These are phyloP conservation scores for Suillus clintonianus DNA, from an alignment of 768 basidiomycete species.

Conservation along the genomic window DNA sequence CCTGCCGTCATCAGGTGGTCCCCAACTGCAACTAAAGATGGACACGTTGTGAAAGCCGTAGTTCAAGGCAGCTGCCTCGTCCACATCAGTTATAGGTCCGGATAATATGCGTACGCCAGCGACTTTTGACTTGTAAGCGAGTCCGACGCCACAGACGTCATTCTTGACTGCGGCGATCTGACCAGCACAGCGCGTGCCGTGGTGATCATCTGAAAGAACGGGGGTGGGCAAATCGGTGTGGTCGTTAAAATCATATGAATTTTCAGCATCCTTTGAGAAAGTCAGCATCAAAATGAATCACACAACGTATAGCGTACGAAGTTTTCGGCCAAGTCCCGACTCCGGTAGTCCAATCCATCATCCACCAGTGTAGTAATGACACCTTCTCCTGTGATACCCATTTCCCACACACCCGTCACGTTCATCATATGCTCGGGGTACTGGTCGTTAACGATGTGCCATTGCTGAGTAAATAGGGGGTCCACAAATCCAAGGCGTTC, in stretches of 20 bases:
- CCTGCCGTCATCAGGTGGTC: constrained; percentile 91
- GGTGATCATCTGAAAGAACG: constrained; percentile 86
- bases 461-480: constrained; percentile 83
- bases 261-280: constrained; percentile 66
- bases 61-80: constrained; percentile 94
- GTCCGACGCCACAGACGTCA: constrained; percentile 90
- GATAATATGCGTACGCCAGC: constrained; percentile 96
- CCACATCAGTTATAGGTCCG: constrained; percentile 90
- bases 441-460: constrained; percentile 93
- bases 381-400: constrained; percentile 86
- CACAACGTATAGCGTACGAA: constrained; percentile 56
- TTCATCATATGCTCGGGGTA: constrained; percentile 87
- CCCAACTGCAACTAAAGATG: constrained; percentile 98
- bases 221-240: constrained; percentile 87
- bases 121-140: constrained; percentile 89
- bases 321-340: constrained; percentile 84
- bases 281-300: neutral
- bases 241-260: constrained; percentile 97
- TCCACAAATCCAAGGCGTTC: constrained; percentile 70
- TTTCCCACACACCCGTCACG: constrained; percentile 89
- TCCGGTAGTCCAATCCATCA: constrained; percentile 91
- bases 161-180: constrained; percentile 94
- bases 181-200: constrained; percentile 97
- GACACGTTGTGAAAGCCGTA: constrained; percentile 90
- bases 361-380: constrained; percentile 89